phyloP scores from a whole-genome alignment of 176 grass and related monocot genomes.

The Cocos nucifera region DNA sequence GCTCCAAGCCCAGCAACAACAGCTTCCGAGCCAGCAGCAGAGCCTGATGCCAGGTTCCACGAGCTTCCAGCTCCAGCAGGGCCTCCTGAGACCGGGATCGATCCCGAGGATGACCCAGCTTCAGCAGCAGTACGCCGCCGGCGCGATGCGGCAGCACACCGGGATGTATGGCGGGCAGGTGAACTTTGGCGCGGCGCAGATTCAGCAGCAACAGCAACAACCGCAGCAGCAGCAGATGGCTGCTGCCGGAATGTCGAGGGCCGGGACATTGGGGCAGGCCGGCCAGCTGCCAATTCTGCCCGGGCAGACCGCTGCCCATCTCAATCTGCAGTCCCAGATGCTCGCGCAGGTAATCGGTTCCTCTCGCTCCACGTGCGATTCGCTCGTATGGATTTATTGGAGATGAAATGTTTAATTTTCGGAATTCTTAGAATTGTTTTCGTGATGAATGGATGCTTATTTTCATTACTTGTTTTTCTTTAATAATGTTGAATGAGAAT shows the following conservation, averaged over 20 bases:
- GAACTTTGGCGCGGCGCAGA: constrained; percentile 61
- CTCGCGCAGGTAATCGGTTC: constrained; percentile 53
- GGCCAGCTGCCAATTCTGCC: constrained; percentile 59
- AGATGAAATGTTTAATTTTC: neutral
- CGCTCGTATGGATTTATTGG: constrained; percentile 4
- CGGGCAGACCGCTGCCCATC: constrained; percentile 59
- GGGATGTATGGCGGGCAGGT: constrained; percentile 79
- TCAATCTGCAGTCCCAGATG: constrained; percentile 70
- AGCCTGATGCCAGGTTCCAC: neutral
- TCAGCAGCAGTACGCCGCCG: constrained; percentile 40
- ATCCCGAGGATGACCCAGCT: constrained; percentile 17
- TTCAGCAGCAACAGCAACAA: constrained; percentile 31
- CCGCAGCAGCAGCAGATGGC: constrained; percentile 49
- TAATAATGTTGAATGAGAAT: no score
- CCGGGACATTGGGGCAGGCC: constrained; percentile 56
- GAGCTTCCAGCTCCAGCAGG: constrained; percentile 8
- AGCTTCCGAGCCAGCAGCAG: constrained; percentile 24
- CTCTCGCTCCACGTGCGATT: neutral
- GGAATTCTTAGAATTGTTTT: no score
- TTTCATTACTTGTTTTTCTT: no score
- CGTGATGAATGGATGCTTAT: no score
- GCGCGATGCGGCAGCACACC: constrained; percentile 16
- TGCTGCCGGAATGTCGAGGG: constrained; percentile 27
- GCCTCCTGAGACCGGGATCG: constrained; percentile 15
- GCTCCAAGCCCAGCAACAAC: constrained; percentile 39